These are phyloP conservation scores for Hebeloma cylindrosporum DNA, from an alignment of 768 basidiomycete species.

Conservation along the genomic window DNA sequence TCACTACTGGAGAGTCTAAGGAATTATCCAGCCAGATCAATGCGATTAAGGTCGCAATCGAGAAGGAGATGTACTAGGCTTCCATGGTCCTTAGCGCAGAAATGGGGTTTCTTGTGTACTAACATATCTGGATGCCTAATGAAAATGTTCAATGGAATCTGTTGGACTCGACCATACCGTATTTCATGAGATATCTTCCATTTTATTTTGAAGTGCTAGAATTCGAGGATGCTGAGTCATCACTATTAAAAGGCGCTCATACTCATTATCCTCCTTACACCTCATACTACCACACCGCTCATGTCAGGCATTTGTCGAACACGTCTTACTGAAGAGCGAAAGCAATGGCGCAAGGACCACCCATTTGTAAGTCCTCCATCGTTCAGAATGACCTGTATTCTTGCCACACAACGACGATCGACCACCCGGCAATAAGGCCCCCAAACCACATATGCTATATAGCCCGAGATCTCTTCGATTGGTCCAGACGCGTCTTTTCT, in stretches of 20 bases:
- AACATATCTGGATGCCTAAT: background rate
- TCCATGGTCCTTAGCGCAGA: background rate
- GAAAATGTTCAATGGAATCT: background rate
- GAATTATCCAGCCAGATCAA: constrained; percentile 89
- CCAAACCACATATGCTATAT: too few species aligned
- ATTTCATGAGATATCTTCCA: background rate
- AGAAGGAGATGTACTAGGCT: constrained; percentile 55
- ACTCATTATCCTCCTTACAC: too few species aligned
- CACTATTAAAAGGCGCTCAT: constrained; percentile 4
- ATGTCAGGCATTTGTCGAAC: constrained; percentile 95
- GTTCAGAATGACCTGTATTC: background rate
- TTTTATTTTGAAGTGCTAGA: constrained; percentile 10
- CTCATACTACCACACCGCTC: background rate
- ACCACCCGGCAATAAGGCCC: too few species aligned
- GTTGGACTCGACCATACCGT: background rate
- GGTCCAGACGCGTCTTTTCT: constrained; percentile 9
- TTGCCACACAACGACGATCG: background rate
- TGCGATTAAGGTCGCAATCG: constrained; percentile 80
- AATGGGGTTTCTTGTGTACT: background rate
- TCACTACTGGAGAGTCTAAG: constrained; percentile 94
- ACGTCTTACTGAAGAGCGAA: constrained; percentile 93
- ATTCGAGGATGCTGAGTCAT: constrained; percentile 23
- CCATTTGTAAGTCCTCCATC: constrained; percentile 75
- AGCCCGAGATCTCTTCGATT: constrained; percentile 4
- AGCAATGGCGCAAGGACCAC: constrained; percentile 99